Evolutionary conservation across 345 rosid genomes (phyloP), one percentile per base, ranked within the genome.

Genomic region (Hypericum perforatum): DNA sequence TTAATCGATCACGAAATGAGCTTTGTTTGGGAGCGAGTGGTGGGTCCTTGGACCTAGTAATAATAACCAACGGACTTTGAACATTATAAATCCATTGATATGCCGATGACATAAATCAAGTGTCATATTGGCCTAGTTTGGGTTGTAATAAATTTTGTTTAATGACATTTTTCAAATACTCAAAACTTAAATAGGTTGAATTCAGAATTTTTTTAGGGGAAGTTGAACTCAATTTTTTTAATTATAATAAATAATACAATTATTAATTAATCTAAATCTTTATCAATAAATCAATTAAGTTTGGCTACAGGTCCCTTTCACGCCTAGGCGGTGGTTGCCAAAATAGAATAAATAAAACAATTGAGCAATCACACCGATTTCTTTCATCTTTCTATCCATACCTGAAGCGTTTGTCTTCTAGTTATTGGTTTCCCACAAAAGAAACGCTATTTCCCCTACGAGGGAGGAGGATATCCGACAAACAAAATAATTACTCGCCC

Each of bases 221-320:
- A n/a, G n/a, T n/a, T n/a, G n/a, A n/a, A n/a, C n/a, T n/a, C n/a
- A n/a, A n/a, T n/a, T n/a, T n/a, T n/a, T n/a, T n/a, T n/a, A n/a
- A n/a, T n/a, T n/a, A n/a, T n/a, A n/a, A n/a, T n/a, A n/a, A n/a
- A n/a, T n/a, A n/a, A n/a, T n/a, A n/a, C n/a, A n/a, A n/a, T n/a
- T n/a, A n/a, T n/a, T n/a, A n/a, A n/a, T n/a, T n/a, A n/a, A n/a
- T n/a, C n/a, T n/a, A n/a, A n/a, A n/a, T n/a, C n/a, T n/a, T n/a
- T n/a, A n/a, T n/a, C 32, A 4, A 22, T 22, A 22, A 22, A 22
- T 70, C 67, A 64, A 43, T n/a, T 43, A 68, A 32, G 51, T 66
- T 68, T 61, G 73, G 74, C 70, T 59, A 37, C 58, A 43, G 49
- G 79, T 75, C 69, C 57, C 60, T 64, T 59, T 67, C 71, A 59